These are phyloP conservation scores for Stemphylium lycopersici DNA, from an alignment of 2,329 filamentous ascomycete species.

Conservation along the genomic window DNA sequence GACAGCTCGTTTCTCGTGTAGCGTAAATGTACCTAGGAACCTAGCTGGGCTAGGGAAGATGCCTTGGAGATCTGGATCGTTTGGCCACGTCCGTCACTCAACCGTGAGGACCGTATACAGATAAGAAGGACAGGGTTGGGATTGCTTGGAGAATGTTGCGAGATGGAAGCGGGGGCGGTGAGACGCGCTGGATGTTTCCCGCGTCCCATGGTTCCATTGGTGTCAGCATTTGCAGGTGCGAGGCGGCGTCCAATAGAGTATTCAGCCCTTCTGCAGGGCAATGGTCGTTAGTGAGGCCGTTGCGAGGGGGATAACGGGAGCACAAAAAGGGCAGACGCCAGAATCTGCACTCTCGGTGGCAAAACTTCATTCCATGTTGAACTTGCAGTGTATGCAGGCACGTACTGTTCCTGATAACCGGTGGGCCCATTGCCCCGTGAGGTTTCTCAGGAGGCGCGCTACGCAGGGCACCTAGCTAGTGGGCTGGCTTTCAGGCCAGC, in stretches of 20 bases:
- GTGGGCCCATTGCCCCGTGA: not conserved
- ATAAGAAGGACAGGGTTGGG: not conserved
- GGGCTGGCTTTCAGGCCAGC: constrained; percentile 11
- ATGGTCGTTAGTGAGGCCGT: no score
- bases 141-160: constrained; percentile 6
- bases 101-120: not conserved
- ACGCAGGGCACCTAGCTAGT: not conserved
- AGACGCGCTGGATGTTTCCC: constrained; percentile 7
- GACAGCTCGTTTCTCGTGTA: constrained; percentile 6
- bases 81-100: not conserved
- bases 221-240: constrained; percentile 19
- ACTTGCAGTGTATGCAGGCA: not conserved
- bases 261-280: not conserved
- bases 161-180: constrained; percentile 17
- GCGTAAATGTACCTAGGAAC: not conserved
- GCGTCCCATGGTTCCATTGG: not conserved
- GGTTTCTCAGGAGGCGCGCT: not conserved
- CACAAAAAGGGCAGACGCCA: not conserved
- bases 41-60: constrained; percentile 3
- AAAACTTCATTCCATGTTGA: not conserved
- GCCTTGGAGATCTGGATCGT: not conserved
- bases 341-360: not conserved
- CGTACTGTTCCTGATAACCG: not conserved
- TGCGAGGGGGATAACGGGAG: not conserved
- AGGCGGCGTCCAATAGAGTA: constrained; percentile 1